Evolutionary conservation across 208 protist genomes (phyloP), one percentile per base, ranked within the genome.

Genomic region (Wallacemonas sp.): DNA sequence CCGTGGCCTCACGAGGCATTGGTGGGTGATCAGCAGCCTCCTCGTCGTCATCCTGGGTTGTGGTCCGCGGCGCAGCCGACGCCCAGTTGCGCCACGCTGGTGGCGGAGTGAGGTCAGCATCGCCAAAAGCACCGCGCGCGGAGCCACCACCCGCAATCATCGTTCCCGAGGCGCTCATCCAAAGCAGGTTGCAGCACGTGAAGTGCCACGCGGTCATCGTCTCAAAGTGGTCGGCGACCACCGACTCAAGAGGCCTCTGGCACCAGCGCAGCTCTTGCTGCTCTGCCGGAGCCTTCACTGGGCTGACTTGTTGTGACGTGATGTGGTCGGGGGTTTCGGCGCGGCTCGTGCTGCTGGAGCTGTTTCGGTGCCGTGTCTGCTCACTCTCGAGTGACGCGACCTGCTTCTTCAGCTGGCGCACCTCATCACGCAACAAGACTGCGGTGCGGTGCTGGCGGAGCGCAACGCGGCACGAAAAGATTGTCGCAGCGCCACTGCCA

Each of bases 121-220:
- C 47, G 47, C 47, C 47, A 55, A 55, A 55, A 3, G 47, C 47
- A 8, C 47, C 26, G 11, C 39, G 58, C n/a, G 48, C 33, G 24
- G 19, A n/a, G 19, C 29, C 8, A 11, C 46, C 34, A 32, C 19
- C 30, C 12, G 30, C 24, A 26, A 32, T 21, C 9, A 2, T 41
- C 21, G 8, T 16, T 36, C 4, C 1, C 1, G 21, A 6, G 36
- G 34, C 54, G 21, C 23, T 29, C 30, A 24, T 60, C 70, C 62
- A 57, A 2, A 78, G 43, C 11, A 72, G 6, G 24, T 48, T 71
- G 44, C 76, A 74, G 46, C 68, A 70, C 19, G 64, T 68, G 33
- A 54, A 58, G 64, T 82, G 76, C 76, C 76, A 82, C 23, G 62
- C 57, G 6, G 21, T 49, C 57, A 63, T 63, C 8, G 23, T 23